These are phyloP conservation scores for Lyophyllum semitale DNA, from an alignment of 768 basidiomycete species.

Conservation along the genomic window DNA sequence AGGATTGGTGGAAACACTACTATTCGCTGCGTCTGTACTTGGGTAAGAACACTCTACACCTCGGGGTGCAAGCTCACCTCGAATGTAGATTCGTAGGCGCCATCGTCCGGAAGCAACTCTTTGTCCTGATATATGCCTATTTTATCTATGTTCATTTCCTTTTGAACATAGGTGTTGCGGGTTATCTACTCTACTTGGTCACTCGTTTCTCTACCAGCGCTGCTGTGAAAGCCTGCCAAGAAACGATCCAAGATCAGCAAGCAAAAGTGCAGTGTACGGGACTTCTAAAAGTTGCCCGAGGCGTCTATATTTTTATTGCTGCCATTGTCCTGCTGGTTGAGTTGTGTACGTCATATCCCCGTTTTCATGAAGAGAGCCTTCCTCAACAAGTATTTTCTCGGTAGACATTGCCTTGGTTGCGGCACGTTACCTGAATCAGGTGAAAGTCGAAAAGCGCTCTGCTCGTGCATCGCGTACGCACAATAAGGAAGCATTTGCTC, in stretches of 20 bases:
- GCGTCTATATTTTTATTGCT: constrained; percentile 48
- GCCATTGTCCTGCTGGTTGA: constrained; percentile 49
- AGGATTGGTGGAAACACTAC: constrained; percentile 53
- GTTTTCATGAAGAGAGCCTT: background rate
- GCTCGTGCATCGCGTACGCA: constrained; percentile 36
- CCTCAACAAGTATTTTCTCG: background rate
- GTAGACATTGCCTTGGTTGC: constrained; percentile 56
- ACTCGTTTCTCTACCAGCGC: constrained; percentile 46
- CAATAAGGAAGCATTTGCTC: constrained; percentile 37
- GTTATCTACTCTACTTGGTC: constrained; percentile 53
- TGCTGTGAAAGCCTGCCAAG: constrained; percentile 45
- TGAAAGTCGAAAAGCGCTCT: constrained; percentile 51
- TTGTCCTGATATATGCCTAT: constrained; percentile 57
- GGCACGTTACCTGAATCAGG: constrained; percentile 53
- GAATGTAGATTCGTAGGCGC: constrained; percentile 58
- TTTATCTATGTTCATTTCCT: constrained; percentile 59
- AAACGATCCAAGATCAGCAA: constrained; percentile 40
- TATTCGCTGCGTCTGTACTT: constrained; percentile 54
- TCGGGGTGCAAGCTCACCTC: constrained; percentile 1
- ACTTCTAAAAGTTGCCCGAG: constrained; percentile 42
- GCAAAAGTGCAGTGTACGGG: constrained; percentile 45
- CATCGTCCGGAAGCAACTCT: constrained; percentile 60
- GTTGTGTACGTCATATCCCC: constrained; percentile 47
- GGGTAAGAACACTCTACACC: constrained; percentile 43
- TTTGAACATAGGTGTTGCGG: constrained; percentile 53